These are phyloP conservation scores for Coriolopsis trogii DNA, from an alignment of 1,284 basidiomycete genomes.

Conservation along the genomic window DNA sequence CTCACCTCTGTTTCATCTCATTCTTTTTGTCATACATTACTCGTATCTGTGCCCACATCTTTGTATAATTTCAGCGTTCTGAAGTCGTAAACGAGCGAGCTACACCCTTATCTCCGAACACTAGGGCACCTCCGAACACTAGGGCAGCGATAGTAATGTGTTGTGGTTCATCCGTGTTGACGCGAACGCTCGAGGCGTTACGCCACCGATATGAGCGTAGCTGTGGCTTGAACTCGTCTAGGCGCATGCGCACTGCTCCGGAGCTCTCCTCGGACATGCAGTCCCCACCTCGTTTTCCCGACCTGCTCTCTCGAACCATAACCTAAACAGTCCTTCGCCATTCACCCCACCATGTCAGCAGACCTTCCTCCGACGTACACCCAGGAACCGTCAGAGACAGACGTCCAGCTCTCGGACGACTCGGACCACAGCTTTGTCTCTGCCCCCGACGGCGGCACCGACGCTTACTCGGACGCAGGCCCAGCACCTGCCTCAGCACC, in stretches of 20 bases:
- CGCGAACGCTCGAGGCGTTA: too few species aligned
- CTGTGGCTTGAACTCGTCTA: too few species aligned
- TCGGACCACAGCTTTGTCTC: constrained; percentile 22
- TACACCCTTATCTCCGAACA: too few species aligned
- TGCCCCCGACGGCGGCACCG: constrained; percentile 11
- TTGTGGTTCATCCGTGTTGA: too few species aligned
- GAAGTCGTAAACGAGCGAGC: too few species aligned
- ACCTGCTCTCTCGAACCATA: background rate
- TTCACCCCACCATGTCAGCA: constrained; percentile 23
- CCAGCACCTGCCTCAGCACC: background rate
- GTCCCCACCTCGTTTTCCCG: background rate
- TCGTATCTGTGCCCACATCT: too few species aligned
- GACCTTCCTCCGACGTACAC: constrained; percentile 47
- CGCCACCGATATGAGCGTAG: too few species aligned
- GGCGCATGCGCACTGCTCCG: too few species aligned
- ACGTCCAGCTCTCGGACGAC: constrained; percentile 24
- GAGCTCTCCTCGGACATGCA: constrained; percentile 8
- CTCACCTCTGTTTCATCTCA: background rate
- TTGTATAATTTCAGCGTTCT: too few species aligned
- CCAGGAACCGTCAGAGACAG: constrained; percentile 32
- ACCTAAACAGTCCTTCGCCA: background rate
- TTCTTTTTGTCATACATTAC: too few species aligned
- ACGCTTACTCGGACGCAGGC: background rate
- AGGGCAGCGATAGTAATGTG: constrained; percentile 7
- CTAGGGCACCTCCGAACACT: too few species aligned